phyloP scores from a whole-genome alignment of 2,329 filamentous ascomycete genomes.

The Apiospora marii region DNA sequence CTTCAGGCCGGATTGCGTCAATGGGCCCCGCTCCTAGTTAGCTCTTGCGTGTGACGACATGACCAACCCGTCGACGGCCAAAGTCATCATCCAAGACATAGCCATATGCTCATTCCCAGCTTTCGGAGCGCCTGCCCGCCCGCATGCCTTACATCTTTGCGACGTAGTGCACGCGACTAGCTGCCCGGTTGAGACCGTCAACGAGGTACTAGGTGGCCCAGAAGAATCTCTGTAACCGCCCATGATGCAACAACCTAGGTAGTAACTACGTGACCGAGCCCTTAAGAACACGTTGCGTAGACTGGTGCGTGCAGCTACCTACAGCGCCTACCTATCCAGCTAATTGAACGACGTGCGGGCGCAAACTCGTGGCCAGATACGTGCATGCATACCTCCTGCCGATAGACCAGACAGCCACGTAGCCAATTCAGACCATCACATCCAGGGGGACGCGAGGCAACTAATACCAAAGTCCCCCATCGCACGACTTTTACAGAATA shows the following conservation, averaged over 20 bases:
- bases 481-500: slow-evolving; percentile 18
- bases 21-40: not conserved
- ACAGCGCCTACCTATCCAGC: not conserved
- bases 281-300: not conserved
- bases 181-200: not conserved
- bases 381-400: not conserved
- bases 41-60: slow-evolving; percentile 18
- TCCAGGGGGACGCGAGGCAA: not conserved
- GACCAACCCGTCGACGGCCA: not conserved
- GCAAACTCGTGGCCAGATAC: not conserved
- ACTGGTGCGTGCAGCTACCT: not conserved
- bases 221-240: not conserved
- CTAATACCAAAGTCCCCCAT: not conserved
- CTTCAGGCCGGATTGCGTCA: slow-evolving; percentile 21
- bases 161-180: slow-evolving; percentile 17
- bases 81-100: slow-evolving; percentile 1
- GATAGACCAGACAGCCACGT: not conserved
- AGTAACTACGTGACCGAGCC: not conserved
- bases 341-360: not conserved
- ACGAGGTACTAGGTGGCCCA: not conserved
- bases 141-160: not conserved
- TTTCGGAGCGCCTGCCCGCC: not conserved
- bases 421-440: not conserved
- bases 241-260: not conserved
- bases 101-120: slow-evolving; percentile 15